Conservation (phyloP, 495 filamentous ascomycete species). For the Gamarada debralockiae region DNA sequence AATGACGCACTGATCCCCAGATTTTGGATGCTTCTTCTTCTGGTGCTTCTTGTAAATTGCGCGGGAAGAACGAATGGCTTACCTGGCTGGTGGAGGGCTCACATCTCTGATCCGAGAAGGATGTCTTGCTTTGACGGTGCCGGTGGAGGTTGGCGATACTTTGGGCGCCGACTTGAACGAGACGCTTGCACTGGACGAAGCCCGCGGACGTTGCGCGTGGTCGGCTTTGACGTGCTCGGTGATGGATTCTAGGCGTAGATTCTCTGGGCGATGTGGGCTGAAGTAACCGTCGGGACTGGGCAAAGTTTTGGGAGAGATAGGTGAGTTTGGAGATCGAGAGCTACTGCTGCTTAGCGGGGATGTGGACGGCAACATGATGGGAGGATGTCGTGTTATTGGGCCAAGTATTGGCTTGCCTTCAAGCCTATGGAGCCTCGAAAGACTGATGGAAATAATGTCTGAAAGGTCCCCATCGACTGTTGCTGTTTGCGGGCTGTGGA, state of each 20-base stretch:
- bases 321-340: slow-evolving; percentile 2
- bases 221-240: slow-evolving; percentile 23
- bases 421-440: slow-evolving; percentile 14
- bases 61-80: slow-evolving; percentile 11
- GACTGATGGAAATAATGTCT: slow-evolving; percentile 4
- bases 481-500: background rate
- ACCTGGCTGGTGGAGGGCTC: slow-evolving; percentile 24
- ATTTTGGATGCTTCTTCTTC: background rate
- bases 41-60: background rate
- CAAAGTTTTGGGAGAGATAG: slow-evolving; percentile 6
- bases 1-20: background rate
- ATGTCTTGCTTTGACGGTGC: slow-evolving; percentile 5
- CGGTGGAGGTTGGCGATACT: slow-evolving; percentile 1
- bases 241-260: slow-evolving; percentile 18
- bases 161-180: slow-evolving; percentile 13
- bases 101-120: slow-evolving; percentile 13
- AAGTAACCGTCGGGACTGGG: slow-evolving; percentile 5
- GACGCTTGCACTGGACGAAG: slow-evolving; percentile 14
- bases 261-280: background rate
- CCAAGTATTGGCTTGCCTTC: background rate
- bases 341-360: background rate
- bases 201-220: slow-evolving; percentile 1
- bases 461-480: slow-evolving; percentile 12
- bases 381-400: background rate
- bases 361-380: slow-evolving; percentile 1